A percentile compares a stretch with the other conserved stretches of the same genome.
Conservation (phyloP, 257 asterid genomes). For the Solanum pennellii region DNA sequence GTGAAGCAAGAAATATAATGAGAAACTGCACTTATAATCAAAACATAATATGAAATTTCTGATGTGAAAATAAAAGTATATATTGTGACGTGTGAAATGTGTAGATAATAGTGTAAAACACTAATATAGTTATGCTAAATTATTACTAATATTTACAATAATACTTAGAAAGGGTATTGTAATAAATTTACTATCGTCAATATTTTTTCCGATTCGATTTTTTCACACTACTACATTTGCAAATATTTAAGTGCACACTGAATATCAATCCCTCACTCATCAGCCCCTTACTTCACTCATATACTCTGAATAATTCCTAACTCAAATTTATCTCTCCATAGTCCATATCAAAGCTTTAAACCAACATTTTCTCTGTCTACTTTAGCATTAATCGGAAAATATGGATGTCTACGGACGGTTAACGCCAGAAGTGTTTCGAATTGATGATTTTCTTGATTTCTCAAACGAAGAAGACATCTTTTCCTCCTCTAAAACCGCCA, state of each 20-base stretch:
- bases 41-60: too few species aligned
- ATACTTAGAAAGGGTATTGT: neutral
- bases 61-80: neutral
- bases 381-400: neutral
- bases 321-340: neutral
- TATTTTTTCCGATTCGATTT: too few species aligned
- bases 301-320: neutral
- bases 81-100: neutral
- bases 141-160: too few species aligned
- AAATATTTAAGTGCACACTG: neutral
- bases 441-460: conserved; percentile 57
- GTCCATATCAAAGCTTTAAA: neutral
- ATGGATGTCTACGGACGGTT: conserved; percentile 50
- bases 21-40: too few species aligned
- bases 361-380: neutral
- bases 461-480: conserved; percentile 42
- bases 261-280: neutral
- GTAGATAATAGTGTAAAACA: neutral
- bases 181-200: neutral
- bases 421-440: conserved; percentile 4
- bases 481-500: conserved; percentile 7
- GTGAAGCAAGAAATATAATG: neutral
- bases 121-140: too few species aligned
- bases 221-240: neutral
- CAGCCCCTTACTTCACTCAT: neutral